A percentile compares a stretch with the other conserved stretches of the same genome.
Conservation (phyloP, 2,329 filamentous ascomycete species). For the Diplodia seriata region DNA sequence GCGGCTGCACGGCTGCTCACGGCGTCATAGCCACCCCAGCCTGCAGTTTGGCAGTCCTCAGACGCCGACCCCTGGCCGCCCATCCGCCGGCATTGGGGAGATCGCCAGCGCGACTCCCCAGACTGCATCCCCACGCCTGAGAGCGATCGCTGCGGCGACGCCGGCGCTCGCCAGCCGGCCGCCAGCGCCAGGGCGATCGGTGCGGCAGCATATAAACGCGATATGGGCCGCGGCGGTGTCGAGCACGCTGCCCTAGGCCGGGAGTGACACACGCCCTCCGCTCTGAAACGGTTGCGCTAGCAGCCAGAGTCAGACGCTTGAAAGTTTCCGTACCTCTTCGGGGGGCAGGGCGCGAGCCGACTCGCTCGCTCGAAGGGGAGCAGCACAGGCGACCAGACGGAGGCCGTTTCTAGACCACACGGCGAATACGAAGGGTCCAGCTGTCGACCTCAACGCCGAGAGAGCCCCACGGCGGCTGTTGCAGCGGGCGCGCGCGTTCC, state of each 20-base stretch:
- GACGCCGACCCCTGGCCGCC: slow-evolving; percentile 24
- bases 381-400: slow-evolving; percentile 20
- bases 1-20: slow-evolving; percentile 31
- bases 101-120: slow-evolving; percentile 3
- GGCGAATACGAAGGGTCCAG: slow-evolving; percentile 27
- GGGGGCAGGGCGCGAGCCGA: slow-evolving; percentile 1
- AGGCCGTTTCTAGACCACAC: slow-evolving; percentile 22
- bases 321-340: slow-evolving; percentile 10
- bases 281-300: slow-evolving; percentile 24
- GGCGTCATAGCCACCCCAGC: slow-evolving; percentile 14
- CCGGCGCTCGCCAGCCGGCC: neutral
- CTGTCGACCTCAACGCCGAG: neutral
- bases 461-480: neutral
- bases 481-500: slow-evolving; percentile 3
- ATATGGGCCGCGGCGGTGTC: slow-evolving; percentile 8
- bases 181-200: slow-evolving; percentile 14
- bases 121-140: neutral
- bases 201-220: slow-evolving; percentile 26
- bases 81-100: slow-evolving; percentile 18
- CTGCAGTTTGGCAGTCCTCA: slow-evolving; percentile 24
- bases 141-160: neutral
- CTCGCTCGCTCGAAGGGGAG: slow-evolving; percentile 15
- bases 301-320: slow-evolving; percentile 22
- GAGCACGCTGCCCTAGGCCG: slow-evolving; percentile 11
- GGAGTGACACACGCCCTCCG: slow-evolving; percentile 9